Base-by-base conservation (phyloP, 75 land plant genomes). In the Selaginella tamariscina region DNA sequence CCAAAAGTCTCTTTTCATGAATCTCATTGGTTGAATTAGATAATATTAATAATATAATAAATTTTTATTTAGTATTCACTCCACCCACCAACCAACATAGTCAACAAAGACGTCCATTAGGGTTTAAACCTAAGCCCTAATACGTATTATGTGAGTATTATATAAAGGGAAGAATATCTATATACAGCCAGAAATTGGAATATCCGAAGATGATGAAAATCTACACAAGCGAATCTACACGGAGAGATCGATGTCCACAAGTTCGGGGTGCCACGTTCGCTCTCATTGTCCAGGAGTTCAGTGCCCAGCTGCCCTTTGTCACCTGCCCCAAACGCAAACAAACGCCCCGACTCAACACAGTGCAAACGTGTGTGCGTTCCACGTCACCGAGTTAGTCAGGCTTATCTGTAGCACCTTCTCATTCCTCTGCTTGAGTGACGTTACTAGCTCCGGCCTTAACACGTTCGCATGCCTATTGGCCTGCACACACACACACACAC, bases 281-380 rank as follows among this genome's bases (percentile, higher is more conserved):
- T 79, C 65, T 84, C 84, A 55, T 77, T 67, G 24, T 56, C 86
- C 31, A 67, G 62, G 2, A 89, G 83, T 32, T 80, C 83, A 27
- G 79, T 62, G 2, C 94, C 94, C 0, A 89, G 85, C 85, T 89
- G 94, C 15, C 94, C 94, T 64, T 89, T 84, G 77, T 89, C 94
- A 2, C 87, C 90, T 0, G 94, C 84, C 2, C 94, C 94, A 68
- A 86, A 89, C 39, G 90, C 94, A 65, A 81, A 89, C 8, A 89
- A 77, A 74, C 80, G 82, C 18, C 84, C 87, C 2, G 90, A 78
- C 31, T 89, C 87, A n/a, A 5, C 88, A 85, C 54, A 89, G 75
- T 0, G 94, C 94, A 73, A 89, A 89, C 0, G 94, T 89, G 70
- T 89, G 94, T 18, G 94, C 90, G 72, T 89, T 85, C 94, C 94